Conservation (phyloP, 345 rosid species). For the Melastoma malabathricum region DNA sequence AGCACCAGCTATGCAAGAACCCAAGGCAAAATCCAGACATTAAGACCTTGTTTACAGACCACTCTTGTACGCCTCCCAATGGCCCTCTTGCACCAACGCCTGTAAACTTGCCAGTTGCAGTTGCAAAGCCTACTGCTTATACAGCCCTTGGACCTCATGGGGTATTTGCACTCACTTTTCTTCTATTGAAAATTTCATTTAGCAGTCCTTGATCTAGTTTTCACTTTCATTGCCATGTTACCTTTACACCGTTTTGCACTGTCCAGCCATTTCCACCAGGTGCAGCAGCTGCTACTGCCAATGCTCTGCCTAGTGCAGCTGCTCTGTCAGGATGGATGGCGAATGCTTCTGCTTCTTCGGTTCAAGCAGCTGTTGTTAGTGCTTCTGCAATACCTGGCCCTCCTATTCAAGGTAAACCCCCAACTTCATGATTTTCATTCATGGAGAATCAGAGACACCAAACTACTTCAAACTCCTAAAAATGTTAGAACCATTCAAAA, state of each 20-base stretch:
- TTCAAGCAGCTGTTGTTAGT: constrained; percentile 78
- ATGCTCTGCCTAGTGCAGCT: constrained; percentile 45
- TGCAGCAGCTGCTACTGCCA: constrained; percentile 32
- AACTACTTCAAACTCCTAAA: too few species aligned
- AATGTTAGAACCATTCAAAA: too few species aligned
- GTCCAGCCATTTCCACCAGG: constrained; percentile 48
- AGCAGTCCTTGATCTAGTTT: neutral
- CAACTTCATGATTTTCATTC: neutral
- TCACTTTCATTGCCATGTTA: constrained; percentile 1
- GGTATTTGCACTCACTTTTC: constrained; percentile 24
- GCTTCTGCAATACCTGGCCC: constrained; percentile 65
- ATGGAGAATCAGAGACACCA: too few species aligned
- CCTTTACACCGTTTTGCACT: constrained; percentile 2
- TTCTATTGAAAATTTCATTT: constrained; percentile 1
- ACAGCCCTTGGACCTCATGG: constrained; percentile 42
- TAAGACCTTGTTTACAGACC: constrained; percentile 68
- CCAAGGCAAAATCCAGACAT: constrained; percentile 82
- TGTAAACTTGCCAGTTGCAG: constrained; percentile 43
- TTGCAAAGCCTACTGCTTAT: constrained; percentile 41
- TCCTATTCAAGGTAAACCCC: constrained; percentile 59
- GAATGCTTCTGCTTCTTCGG: constrained; percentile 59
- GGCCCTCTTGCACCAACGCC: constrained; percentile 58
- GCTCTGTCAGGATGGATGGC: constrained; percentile 87
- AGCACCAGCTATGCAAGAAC: constrained; percentile 80
- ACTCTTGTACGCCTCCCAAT: constrained; percentile 50